Evolutionary conservation across 1,139 yeast genomes (phyloP).

Genomic region (Hanseniaspora uvarum): DNA sequence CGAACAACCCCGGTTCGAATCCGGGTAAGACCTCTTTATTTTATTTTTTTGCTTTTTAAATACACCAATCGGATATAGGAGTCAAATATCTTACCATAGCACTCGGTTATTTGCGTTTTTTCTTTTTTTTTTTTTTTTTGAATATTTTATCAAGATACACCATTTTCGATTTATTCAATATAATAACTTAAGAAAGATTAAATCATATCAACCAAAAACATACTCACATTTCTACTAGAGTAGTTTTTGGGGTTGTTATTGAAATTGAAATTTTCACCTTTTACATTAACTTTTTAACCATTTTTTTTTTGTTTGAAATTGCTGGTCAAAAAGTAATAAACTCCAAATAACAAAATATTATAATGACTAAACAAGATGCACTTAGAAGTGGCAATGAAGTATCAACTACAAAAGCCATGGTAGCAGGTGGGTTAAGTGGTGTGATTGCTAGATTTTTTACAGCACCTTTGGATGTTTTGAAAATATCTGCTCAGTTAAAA

Average conservation of each 20-base stretch:
- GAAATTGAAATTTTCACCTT: no score
- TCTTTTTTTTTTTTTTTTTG: background rate
- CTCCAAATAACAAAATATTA: background rate
- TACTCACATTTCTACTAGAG: no score
- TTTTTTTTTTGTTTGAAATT: no score
- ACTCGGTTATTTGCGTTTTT: no score
- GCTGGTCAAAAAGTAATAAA: background rate
- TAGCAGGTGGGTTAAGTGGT: constrained; percentile 71
- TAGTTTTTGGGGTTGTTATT: no score
- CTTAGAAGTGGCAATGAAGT: constrained; percentile 44
- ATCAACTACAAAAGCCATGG: constrained; percentile 36
- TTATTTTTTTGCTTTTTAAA: background rate
- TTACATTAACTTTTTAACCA: no score
- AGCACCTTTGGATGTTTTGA: constrained; percentile 84
- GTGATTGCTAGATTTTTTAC: constrained; percentile 58
- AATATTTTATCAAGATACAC: background rate
- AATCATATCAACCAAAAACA: no score
- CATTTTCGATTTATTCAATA: background rate
- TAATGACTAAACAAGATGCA: constrained; percentile 35
- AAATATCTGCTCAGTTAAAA: constrained; percentile 69
- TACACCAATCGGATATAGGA: background rate
- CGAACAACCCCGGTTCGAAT: constrained; percentile 91
- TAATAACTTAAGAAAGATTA: no score
- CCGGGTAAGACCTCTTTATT: constrained; percentile 70
- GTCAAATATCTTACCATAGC: no score